These are phyloP conservation scores for Mycena kentingensis DNA, from an alignment of 768 basidiomycete species.

Conservation along the genomic window DNA sequence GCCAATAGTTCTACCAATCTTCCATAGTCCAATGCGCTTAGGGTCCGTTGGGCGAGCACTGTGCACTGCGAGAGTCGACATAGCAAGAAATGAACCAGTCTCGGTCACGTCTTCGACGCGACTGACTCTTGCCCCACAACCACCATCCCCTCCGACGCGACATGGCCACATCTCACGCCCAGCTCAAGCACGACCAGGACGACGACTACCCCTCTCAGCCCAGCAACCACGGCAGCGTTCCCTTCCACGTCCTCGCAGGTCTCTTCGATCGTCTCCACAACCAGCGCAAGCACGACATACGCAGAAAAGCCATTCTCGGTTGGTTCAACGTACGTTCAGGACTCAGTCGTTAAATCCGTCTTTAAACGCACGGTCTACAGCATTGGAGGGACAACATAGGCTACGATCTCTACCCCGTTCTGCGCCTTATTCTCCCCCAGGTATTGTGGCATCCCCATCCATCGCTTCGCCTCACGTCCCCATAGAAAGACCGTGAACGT, in stretches of 20 bases:
- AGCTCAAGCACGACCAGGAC: conserved; percentile 39
- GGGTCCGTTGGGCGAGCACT: conserved; percentile 45
- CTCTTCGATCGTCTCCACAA: conserved; percentile 76
- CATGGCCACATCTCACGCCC: conserved; percentile 29
- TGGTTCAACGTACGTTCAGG: conserved; percentile 76
- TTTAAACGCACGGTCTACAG: conserved; percentile 38
- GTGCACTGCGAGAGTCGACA: conserved; percentile 32
- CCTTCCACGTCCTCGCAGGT: conserved; percentile 65
- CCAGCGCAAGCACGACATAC: conserved; percentile 74
- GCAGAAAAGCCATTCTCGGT: conserved; percentile 64
- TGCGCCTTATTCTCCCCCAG: conserved; percentile 90
- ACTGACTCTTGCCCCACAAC: background rate
- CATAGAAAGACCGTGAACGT: conserved; percentile 90
- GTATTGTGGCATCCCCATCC: conserved; percentile 36
- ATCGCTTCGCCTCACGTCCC: background rate
- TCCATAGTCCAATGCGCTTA: conserved; percentile 79
- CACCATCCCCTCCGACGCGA: conserved; percentile 1
- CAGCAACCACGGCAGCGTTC: conserved; percentile 66
- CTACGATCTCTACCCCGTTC: conserved; percentile 83
- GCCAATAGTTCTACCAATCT: conserved; percentile 82
- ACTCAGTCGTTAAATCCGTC: background rate
- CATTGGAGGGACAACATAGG: conserved; percentile 89
- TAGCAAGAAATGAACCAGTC: conserved; percentile 14
- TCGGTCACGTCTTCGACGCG: conserved; percentile 9
- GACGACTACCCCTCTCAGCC: conserved; percentile 56